Percentiles rank a stretch among this genome's conserved stretches.
These are phyloP conservation scores for Penicillium vulpinum DNA, from an alignment of 2,329 filamentous ascomycete genomes.

Conservation along the genomic window DNA sequence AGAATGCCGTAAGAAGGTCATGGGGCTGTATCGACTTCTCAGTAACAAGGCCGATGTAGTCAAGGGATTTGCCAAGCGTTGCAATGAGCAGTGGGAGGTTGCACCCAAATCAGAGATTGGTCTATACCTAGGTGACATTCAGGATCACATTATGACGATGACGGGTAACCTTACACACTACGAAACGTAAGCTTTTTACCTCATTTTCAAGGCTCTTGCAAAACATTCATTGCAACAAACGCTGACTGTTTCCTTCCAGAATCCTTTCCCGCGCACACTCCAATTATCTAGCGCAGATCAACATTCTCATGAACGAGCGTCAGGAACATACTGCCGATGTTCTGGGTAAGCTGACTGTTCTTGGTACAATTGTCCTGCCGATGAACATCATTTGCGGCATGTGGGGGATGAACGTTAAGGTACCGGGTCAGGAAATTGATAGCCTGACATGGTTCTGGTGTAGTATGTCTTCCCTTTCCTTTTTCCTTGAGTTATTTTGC, in stretches of 20 bases:
- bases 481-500: not conserved
- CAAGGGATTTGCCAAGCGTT: constrained; percentile 97
- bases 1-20: constrained; percentile 94
- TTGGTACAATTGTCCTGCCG: constrained; percentile 93
- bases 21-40: constrained; percentile 87
- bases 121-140: constrained; percentile 95
- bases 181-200: constrained; percentile 70
- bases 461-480: constrained; percentile 36
- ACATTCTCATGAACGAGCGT: constrained; percentile 97
- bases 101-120: constrained; percentile 94
- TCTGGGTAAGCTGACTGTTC: constrained; percentile 87
- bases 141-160: constrained; percentile 99
- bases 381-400: constrained; percentile 99
- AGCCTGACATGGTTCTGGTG: constrained; percentile 74
- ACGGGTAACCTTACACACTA: constrained; percentile 94
- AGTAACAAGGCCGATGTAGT: constrained; percentile 99
- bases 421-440: constrained; percentile 85
- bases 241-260: constrained; percentile 46
- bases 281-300: constrained; percentile 99
- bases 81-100: constrained; percentile 97
- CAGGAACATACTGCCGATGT: constrained; percentile 95
- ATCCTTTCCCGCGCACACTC: constrained; percentile 87
- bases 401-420: constrained; percentile 98
- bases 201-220: not conserved
- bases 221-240: constrained; percentile 12